Evolutionary conservation across 1,139 yeast genomes (phyloP).

Genomic region (Pichia sp.): DNA sequence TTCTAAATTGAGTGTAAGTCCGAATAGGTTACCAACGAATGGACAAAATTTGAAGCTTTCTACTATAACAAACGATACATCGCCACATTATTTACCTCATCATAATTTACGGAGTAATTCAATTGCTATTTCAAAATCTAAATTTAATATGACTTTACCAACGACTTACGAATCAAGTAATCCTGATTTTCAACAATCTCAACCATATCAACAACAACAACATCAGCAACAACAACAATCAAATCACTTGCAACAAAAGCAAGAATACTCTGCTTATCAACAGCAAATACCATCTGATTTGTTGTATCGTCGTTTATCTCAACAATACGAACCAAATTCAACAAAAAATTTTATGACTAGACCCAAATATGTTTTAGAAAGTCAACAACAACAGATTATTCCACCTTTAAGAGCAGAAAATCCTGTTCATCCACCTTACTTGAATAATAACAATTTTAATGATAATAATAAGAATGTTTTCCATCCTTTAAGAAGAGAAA

Average conservation of each 20-base stretch:
- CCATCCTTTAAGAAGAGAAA: conserved; percentile 34
- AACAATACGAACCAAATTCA: conserved; percentile 5
- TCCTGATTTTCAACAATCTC: not conserved
- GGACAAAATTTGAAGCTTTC: conserved; percentile 1
- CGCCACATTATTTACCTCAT: not conserved
- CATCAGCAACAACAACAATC: conserved; percentile 7
- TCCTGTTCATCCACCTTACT: conserved; percentile 34
- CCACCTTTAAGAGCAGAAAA: conserved; percentile 40
- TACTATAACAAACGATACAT: not conserved
- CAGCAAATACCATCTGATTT: not conserved
- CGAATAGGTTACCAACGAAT: not conserved
- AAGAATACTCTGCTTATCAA: conserved; percentile 3
- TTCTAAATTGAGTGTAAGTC: not conserved
- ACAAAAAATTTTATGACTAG: not conserved
- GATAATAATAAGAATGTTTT: conserved; percentile 26
- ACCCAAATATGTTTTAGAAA: conserved; percentile 6
- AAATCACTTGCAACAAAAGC: not conserved
- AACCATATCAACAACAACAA: conserved; percentile 2
- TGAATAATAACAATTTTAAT: conserved; percentile 20
- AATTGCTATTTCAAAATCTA: conserved; percentile 14
- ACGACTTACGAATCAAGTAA: conserved; percentile 41
- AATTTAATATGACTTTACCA: conserved; percentile 32
- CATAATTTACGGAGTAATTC: conserved; percentile 9
- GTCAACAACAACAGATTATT: conserved; percentile 24
- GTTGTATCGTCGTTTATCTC: conserved; percentile 6